These are phyloP conservation scores for Aspergillus flavus DNA, from an alignment of 2,329 filamentous ascomycete genomes.

Conservation along the genomic window DNA sequence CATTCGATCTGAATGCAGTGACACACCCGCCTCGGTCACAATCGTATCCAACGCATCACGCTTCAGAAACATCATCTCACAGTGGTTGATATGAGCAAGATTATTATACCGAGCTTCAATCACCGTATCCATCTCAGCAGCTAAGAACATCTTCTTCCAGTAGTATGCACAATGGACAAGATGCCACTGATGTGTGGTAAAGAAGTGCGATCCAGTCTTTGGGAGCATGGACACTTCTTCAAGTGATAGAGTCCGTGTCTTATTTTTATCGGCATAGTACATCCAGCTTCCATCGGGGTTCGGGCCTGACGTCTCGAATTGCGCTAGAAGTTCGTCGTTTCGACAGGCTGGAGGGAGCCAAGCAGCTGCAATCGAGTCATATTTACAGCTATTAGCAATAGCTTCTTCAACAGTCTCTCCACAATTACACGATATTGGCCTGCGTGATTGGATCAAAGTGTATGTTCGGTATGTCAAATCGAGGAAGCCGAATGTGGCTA, in stretches of 20 bases:
- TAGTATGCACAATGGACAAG: conserved; percentile 37
- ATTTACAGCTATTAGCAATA: conserved; percentile 30
- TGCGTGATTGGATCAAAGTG: not conserved
- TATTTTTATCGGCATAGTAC: conserved; percentile 35
- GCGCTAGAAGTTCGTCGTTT: conserved; percentile 36
- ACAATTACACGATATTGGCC: conserved; percentile 35
- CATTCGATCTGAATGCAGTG: conserved; percentile 9
- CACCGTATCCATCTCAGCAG: conserved; percentile 14
- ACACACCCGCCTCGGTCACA: conserved; percentile 10
- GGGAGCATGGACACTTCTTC: conserved; percentile 23
- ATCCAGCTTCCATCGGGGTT: conserved; percentile 34
- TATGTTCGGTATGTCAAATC: conserved; percentile 1
- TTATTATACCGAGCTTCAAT: conserved; percentile 29
- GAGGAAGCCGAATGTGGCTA: not conserved
- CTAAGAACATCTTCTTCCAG: conserved; percentile 33
- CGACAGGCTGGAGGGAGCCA: conserved; percentile 41
- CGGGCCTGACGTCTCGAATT: conserved; percentile 36
- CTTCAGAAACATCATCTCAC: conserved; percentile 19
- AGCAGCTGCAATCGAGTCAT: conserved; percentile 37
- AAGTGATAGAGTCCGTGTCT: conserved; percentile 21
- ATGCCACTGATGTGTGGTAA: conserved; percentile 32
- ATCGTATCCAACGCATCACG: conserved; percentile 10
- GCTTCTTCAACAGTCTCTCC: conserved; percentile 35
- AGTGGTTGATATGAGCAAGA: conserved; percentile 19
- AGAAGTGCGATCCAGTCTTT: conserved; percentile 22